Percentiles rank a stretch among this genome's conserved stretches.
Evolutionary conservation across 257 asterid species (phyloP).

Genomic region (Rehmannia glutinosa): DNA sequence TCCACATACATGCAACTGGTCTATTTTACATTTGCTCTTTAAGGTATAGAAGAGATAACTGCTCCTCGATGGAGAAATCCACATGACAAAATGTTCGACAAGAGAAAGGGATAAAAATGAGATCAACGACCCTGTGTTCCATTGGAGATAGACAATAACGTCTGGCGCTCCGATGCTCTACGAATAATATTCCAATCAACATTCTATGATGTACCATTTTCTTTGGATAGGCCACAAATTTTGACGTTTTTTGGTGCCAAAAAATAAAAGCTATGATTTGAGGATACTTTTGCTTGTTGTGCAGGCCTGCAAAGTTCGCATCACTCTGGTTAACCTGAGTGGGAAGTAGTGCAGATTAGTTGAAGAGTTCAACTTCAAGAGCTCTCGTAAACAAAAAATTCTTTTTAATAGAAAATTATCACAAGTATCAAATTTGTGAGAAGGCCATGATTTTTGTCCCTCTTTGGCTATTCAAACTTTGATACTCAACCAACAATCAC

Average conservation of each 20-base stretch:
- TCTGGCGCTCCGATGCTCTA: slow-evolving; percentile 84
- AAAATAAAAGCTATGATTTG: slow-evolving; percentile 24
- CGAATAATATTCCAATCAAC: slow-evolving; percentile 82
- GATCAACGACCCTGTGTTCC: slow-evolving; percentile 86
- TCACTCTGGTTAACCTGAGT: slow-evolving; percentile 7
- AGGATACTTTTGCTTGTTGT: slow-evolving; percentile 17
- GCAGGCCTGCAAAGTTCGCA: too few species aligned
- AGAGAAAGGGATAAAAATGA: slow-evolving; percentile 74
- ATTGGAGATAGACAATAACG: slow-evolving; percentile 65
- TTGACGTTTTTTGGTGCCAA: slow-evolving; percentile 30
- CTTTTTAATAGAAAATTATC: too few species aligned
- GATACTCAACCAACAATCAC: too few species aligned
- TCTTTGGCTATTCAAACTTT: too few species aligned
- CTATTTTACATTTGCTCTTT: slow-evolving; percentile 28
- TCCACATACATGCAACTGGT: too few species aligned
- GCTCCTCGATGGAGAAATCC: slow-evolving; percentile 73
- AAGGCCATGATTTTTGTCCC: too few species aligned
- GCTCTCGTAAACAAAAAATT: too few species aligned
- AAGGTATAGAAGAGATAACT: slow-evolving; percentile 53
- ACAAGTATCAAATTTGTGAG: too few species aligned
- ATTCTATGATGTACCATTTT: slow-evolving; percentile 54
- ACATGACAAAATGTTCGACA: slow-evolving; percentile 71
- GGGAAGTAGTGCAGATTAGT: neutral
- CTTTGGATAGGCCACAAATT: slow-evolving; percentile 44
- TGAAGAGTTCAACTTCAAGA: neutral